Evolutionary conservation across 257 asterid genomes (phyloP).

Genomic region (Linderniella brevidens): DNA sequence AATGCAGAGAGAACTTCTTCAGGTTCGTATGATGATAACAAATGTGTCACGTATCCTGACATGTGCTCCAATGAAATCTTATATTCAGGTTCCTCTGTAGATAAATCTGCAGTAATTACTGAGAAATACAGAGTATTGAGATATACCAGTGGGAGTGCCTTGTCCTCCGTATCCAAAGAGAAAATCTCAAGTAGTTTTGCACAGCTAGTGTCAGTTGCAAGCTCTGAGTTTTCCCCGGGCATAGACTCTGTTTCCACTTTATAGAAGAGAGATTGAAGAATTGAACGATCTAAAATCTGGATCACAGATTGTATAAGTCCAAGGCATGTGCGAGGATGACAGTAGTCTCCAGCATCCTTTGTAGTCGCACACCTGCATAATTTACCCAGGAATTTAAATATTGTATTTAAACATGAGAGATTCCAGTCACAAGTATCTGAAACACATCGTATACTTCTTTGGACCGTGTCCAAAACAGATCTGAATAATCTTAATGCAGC

Average conservation of each 20-base stretch:
- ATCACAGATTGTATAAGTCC: constrained; percentile 33
- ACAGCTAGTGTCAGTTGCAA: constrained; percentile 16
- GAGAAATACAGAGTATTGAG: constrained; percentile 31
- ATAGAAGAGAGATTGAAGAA: constrained; percentile 58
- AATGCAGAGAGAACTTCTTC: constrained; percentile 34
- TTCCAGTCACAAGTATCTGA: constrained; percentile 35
- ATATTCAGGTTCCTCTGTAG: constrained; percentile 16
- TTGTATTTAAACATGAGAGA: constrained; percentile 36
- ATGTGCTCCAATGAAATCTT: constrained; percentile 22
- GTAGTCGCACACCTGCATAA: constrained; percentile 20
- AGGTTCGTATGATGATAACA: constrained; percentile 30
- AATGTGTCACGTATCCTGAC: constrained; percentile 22
- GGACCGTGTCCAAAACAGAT: constrained; percentile 45
- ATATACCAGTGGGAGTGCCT: constrained; percentile 38
- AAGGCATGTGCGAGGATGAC: constrained; percentile 21
- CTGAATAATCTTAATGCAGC: constrained; percentile 42
- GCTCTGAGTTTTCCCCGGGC: constrained; percentile 17
- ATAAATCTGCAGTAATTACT: constrained; percentile 25
- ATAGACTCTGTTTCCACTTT: constrained; percentile 28
- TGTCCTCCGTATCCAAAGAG: constrained; percentile 23
- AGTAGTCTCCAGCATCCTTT: constrained; percentile 15
- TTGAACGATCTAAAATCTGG: constrained; percentile 42
- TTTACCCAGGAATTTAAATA: constrained; percentile 33
- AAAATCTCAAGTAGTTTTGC: constrained; percentile 15
- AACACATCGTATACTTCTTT: constrained; percentile 20